Evolutionary conservation across 2,329 filamentous ascomycete species (phyloP).

Genomic region (Gremmenia infestans): DNA sequence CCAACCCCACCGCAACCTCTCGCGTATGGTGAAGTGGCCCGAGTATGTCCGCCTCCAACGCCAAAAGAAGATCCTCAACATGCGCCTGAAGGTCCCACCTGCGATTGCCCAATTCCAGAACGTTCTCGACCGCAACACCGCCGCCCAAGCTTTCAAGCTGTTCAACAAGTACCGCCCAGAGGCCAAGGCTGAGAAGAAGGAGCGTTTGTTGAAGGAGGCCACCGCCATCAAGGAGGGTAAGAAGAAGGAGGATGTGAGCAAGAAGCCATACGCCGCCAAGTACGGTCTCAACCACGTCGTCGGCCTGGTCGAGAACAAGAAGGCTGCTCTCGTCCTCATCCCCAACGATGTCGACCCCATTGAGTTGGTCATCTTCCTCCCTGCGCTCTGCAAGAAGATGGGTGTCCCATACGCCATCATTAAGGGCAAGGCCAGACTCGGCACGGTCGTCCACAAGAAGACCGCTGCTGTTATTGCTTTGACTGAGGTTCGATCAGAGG

Average conservation of each 20-base stretch:
- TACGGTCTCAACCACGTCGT: slow-evolving; percentile 99
- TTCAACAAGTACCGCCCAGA: slow-evolving; percentile 99
- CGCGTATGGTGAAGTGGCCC: slow-evolving; percentile 99
- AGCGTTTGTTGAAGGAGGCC: slow-evolving; percentile 96
- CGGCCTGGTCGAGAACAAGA: slow-evolving; percentile 98
- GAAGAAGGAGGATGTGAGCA: slow-evolving; percentile 99
- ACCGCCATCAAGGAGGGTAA: slow-evolving; percentile 97
- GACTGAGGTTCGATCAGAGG: slow-evolving; percentile 95
- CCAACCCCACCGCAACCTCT: slow-evolving; percentile 92
- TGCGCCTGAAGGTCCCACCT: slow-evolving; percentile 97
- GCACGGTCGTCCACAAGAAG: slow-evolving; percentile 99
- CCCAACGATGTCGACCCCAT: slow-evolving; percentile 99
- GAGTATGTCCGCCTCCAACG: slow-evolving; percentile 94
- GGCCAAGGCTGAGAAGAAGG: slow-evolving; percentile 99
- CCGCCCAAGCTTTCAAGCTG: slow-evolving; percentile 96
- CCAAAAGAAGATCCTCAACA: slow-evolving; percentile 88
- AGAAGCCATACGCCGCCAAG: slow-evolving; percentile 99
- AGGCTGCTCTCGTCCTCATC: slow-evolving; percentile 95
- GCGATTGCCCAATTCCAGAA: slow-evolving; percentile 97
- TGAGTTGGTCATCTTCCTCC: slow-evolving; percentile 98
- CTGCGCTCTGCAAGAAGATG: slow-evolving; percentile 99
- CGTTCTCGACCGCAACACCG: slow-evolving; percentile 94
- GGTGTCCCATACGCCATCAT: slow-evolving; percentile 98
- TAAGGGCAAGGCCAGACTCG: slow-evolving; percentile 99
- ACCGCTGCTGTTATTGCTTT: slow-evolving; percentile 93